Base-by-base conservation (phyloP, 768 basidiomycete genomes). In the Phlebiopsis gigantea region DNA sequence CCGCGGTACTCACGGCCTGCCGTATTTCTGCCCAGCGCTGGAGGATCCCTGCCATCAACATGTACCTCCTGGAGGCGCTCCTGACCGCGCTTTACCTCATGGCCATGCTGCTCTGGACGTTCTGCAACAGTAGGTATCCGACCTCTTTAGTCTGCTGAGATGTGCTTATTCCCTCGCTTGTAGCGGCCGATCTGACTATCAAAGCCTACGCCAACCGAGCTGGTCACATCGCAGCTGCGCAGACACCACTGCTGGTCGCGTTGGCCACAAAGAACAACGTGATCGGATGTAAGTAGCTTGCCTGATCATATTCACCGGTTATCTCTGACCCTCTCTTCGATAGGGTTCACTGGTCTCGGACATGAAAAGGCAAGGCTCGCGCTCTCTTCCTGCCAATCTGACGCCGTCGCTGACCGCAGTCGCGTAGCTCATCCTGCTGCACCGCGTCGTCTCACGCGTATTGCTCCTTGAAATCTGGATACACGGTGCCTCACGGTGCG, bases 221-320 rank as follows among this genome's bases (percentile, higher is more conserved):
- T 4, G 77, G 74, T 4, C 72, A 73, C 56, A 61, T 79, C 24
- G 76, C 75, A 1, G 71, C 76, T n/a, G 69, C 66, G 26, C 77
- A 82, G 62, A 65, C 81, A 3, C 77, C 80, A 4, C 69, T 82
- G 41, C 72, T 81, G 41, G 76, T 82, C 4, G 76, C 76, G 10
- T 69, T 83, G 4, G 77, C 79, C 1, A 74, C 75, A 39, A 83
- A 82, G 69, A 83, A 83, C 65, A 82, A 79, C 58, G 57, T 79
- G 28, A 58, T 81, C 77, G 39, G 75, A 75, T 77, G 63, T 66
- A 57, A 42, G 54, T 47, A 10, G n/a, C 41, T n/a, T 4, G 19
- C 43, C 12, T 19, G 14, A 4, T 21, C 47, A 41, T 12, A 42
- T 4, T 10, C 45, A 5, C 10, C 24, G n/a, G 22, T 31, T 5